Conservation (phyloP, 2,329 filamentous ascomycete genomes). For the Akanthomyces uredinophilus region DNA sequence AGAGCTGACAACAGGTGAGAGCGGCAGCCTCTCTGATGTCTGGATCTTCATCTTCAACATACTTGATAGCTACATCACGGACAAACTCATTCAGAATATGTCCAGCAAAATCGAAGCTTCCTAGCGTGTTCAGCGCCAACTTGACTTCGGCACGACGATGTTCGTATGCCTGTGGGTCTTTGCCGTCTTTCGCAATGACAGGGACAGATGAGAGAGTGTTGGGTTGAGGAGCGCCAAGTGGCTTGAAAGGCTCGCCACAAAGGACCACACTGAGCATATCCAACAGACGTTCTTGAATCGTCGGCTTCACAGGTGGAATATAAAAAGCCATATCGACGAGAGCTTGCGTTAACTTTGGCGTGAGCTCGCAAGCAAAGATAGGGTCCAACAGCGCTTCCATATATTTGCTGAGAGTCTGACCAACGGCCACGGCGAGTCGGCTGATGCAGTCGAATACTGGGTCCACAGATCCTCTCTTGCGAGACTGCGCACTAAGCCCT, state of each 20-base stretch:
- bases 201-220: slow-evolving; percentile 78
- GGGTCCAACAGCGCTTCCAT: slow-evolving; percentile 94
- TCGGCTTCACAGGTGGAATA: slow-evolving; percentile 87
- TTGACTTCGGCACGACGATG: slow-evolving; percentile 82
- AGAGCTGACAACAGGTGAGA: slow-evolving; percentile 95
- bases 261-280: slow-evolving; percentile 94
- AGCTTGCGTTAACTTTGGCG: slow-evolving; percentile 88
- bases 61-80: slow-evolving; percentile 94
- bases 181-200: slow-evolving; percentile 79
- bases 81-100: slow-evolving; percentile 98
- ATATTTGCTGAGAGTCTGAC: slow-evolving; percentile 95
- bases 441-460: slow-evolving; percentile 98
- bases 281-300: slow-evolving; percentile 87
- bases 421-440: slow-evolving; percentile 88
- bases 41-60: slow-evolving; percentile 91
- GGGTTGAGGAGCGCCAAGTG: slow-evolving; percentile 78
- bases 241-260: slow-evolving; percentile 86
- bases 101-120: slow-evolving; percentile 93
- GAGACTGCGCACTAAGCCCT: slow-evolving; percentile 75
- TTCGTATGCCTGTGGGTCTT: slow-evolving; percentile 77
- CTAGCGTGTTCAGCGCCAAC: slow-evolving; percentile 85
- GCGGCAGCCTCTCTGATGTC: slow-evolving; percentile 92
- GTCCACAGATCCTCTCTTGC: slow-evolving; percentile 58
- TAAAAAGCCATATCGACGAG: slow-evolving; percentile 99
- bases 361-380: slow-evolving; percentile 94